Conservation (phyloP, 345 rosid genomes). For the Eucalyptus cloeziana region DNA sequence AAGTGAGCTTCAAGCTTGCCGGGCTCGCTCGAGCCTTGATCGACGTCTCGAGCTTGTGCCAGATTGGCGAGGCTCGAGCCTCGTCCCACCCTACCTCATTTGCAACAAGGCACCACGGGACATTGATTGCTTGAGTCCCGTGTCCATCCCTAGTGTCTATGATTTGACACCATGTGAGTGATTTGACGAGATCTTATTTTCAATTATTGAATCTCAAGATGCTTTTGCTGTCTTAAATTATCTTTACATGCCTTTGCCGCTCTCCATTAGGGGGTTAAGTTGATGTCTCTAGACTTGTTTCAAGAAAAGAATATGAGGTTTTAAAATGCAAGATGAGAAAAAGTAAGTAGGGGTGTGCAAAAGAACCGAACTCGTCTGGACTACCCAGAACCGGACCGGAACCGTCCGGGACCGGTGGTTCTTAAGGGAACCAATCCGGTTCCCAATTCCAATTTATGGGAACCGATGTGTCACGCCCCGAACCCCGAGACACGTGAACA, state of each 20-base stretch:
- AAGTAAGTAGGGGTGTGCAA: too few species aligned
- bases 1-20: fast-evolving
- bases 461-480: too few species aligned
- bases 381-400: too few species aligned
- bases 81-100: too few species aligned
- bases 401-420: too few species aligned
- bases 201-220: neutral
- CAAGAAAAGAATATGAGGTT: neutral
- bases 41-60: too few species aligned
- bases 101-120: neutral
- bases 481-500: too few species aligned
- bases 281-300: neutral
- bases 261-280: neutral
- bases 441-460: too few species aligned
- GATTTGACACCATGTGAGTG: neutral
- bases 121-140: neutral
- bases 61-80: too few species aligned
- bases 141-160: neutral
- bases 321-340: neutral
- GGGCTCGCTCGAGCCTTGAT: too few species aligned
- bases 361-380: too few species aligned
- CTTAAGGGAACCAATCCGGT: too few species aligned
- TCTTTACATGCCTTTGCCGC: neutral
- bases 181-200: neutral
- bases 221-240: neutral